Base-by-base conservation (phyloP, 192 early-diverging fungal species). In the Diversispora epigaea region DNA sequence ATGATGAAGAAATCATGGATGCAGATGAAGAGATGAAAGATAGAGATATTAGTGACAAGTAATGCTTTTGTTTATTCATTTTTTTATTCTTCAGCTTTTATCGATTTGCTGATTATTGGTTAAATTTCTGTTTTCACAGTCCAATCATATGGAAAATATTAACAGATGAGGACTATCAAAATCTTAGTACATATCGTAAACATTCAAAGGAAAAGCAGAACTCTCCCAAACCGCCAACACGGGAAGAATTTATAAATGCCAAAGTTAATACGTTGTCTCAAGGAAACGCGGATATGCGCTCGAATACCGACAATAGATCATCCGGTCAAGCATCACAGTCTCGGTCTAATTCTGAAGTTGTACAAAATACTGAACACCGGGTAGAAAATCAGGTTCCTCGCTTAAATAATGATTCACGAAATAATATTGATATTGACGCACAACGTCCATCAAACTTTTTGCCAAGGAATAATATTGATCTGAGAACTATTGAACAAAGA, bases 121-220 rank as follows among this genome's bases (percentile, higher is more conserved):
- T 43, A 41, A 43, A 64, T 6, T 25, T 25, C 11, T 11, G 5
- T 4, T 5, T 58, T 64, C 4, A 19, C n/a, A 67, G 65, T 67
- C 45, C 40, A 49, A 67, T 47, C 10, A 25, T 17, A 45, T 67
- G n/a, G n/a, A 17, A 67, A 22, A 47, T 45, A 10, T 49, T 67
- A 8, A 67, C 45, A 67, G 65, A 67, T 5, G 65, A 67, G 19
- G 65, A 67, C 25, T 67, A 25, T 49, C 45, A 47, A 32, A 67
- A 67, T 67, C 65, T 67, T 47, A 22, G 65, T 32, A 21, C 41
- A 9, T 64, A 41, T 43, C 62, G 62, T 14, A 54, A 32, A 41
- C 3, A 44, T 64, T 44, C 62, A 64, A 64, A 64, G 19, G 62
- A 64, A 41, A 64, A 64, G n/a, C 62, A 64, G 41, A 44, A 8